Evolutionary conservation across 345 rosid species (phyloP), one percentile per base, ranked within the genome.

Genomic region (Hibiscus syriacus): DNA sequence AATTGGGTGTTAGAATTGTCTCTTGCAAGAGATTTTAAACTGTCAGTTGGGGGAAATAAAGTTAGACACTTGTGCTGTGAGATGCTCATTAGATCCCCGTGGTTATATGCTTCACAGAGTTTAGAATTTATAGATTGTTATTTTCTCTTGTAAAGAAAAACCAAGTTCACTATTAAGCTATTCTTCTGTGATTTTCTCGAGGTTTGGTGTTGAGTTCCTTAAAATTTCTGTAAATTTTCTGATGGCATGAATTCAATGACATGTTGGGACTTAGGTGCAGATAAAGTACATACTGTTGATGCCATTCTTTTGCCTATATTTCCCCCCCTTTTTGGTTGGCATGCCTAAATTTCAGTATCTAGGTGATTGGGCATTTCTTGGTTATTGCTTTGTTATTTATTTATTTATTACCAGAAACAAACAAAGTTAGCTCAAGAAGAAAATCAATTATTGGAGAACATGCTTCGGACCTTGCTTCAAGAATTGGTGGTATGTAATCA

Each of bases 401-500:
- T 32, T 32, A 32, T 56, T 57, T 16, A 54, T 26, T 34, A 69
- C 38, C 88, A 92, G 98, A 94, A 81, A 73, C 96, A 80, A 85
- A 83, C 93, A 27, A 94, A 92, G 77, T 79, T 94, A 74, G 93
- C 84, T 4, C 99, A 92, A 78, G 98, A 94, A 82, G 99, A 92
- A 81, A 91, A 94, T 73, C 97, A 94, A 71, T 81, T 85, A 74
- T 77, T 92, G 22, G 99, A 94, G 72, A 92, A 94, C 77, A 86
- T 89, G 88, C 98, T 94, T 32, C 83, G 97, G 69, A 65, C 82
- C 3, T 81, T 94, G 77, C 90, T 88, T 64, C 97, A 92, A 69
- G 92, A 90, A 73, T 83, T 92, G 54, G 98, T 84, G 92, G 99
- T 91, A 80, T 59, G 87, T 66, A 69, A 19, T 11, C 45, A 61